Base-by-base conservation (phyloP, 2,329 filamentous ascomycete species). In the Diaporthe eres region DNA sequence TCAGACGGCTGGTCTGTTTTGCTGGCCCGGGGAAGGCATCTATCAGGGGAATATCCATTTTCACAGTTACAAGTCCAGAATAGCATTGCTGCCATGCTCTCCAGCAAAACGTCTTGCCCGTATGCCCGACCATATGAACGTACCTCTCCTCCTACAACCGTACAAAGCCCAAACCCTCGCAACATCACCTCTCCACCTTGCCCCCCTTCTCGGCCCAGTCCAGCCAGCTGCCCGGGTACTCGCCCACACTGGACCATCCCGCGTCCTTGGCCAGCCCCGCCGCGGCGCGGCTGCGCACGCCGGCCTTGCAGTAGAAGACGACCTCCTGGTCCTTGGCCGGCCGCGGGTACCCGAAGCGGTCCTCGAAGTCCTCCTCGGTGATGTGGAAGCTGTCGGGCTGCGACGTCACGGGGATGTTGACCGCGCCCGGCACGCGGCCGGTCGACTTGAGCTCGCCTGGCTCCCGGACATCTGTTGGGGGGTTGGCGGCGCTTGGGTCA, bases 301-400 rank as follows among this genome's bases (percentile, higher is more conserved):
- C 97, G 0, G 96, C 93, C 86, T 95, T 97, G 86, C 97, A 99
- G 84, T 98, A 98, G 81, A 98, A 97, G 5, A 98, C 89, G 19
- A 98, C 83, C 78, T 90, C 87, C 44, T 84, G 83, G 60, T 90
- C 87, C 76, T 86, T 86, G 3, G 81, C 80, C 0, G 88, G 96
- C 77, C 94, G 94, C 76, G 88, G 85, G 81, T 94, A 98, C 5
- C 95, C 96, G 84, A 95, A 96, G 22, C 93, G 87, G 76, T 95
- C 94, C 82, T 94, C 90, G 82, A 98, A 98, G 78, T 98, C 95
- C 17, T 94, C 93, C 0, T 89, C 87, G 0, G 88, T 83, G 10
- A 98, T 89, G 83, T 95, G 93, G 81, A 97, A 92, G 76, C 93
- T 93, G 83, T 98, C 95, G 1, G 95, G 92, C 57, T 92, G 89